Evolutionary conservation across 345 rosid species (phyloP), one percentile per base, ranked within the genome.

Genomic region (Dipteronia dyeriana): DNA sequence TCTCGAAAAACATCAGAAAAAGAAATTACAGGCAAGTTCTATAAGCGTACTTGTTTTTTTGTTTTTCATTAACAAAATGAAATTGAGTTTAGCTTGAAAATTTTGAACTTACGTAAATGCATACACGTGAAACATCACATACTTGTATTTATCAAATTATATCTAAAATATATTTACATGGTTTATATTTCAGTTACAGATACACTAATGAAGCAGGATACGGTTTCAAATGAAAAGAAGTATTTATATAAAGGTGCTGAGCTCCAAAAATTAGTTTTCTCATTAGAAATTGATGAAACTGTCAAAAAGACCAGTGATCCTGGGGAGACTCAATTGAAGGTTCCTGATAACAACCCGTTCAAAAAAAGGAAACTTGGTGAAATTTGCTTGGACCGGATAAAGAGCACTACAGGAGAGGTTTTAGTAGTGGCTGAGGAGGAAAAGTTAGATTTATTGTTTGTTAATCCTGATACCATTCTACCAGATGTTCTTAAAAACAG

Each of bases 291-390:
- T 63, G 78, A 41, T 0, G 22, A 3, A 26, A 57, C 31, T 70
- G 73, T 68, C 43, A 77, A 77, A 68, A 72, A 43, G n/a, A 7
- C 56, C n/a, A 57, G 4, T 51, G 70, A 68, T 74, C 62, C 71
- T 0, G 71, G 68, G 31, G 85, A 57, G 51, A 56, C 69, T 75
- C 85, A 72, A 26, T 13, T 70, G 31, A 80, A 84, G 78, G 75
- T 83, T 76, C 92, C 91, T 0, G 61, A 84, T 68, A 85, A 89
- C 80, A 92, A 92, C 65, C 97, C 95, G 5, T 92, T 91, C 85
- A 86, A 76, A 83, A 90, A 80, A 75, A 81, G 84, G 59, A 41
- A 85, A 76, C 68, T 77, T 13, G 82, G 78, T 34, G 84, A 83
- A 79, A 80, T 72, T 29, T 71, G 45, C 22, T 39, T 22, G 41